Conservation (phyloP, 768 basidiomycete species). For the Termitomyces sp. region DNA sequence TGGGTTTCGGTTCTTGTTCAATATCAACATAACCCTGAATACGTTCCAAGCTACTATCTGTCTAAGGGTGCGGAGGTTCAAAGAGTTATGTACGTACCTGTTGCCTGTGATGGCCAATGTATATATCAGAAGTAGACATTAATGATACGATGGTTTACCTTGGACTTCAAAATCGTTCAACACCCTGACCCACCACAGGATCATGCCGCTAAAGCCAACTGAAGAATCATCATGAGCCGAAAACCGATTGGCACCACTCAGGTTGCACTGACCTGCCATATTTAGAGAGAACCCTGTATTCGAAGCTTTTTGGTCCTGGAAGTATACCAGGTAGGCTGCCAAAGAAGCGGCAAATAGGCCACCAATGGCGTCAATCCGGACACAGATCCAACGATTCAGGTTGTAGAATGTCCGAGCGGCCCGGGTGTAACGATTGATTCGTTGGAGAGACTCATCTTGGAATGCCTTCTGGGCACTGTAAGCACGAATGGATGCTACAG, state of each 20-base stretch:
- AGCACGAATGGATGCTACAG: slow-evolving; percentile 52
- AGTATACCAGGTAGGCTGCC: slow-evolving; percentile 51
- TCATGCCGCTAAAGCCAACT: slow-evolving; percentile 51
- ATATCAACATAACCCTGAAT: slow-evolving; percentile 61
- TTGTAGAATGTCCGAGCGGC: slow-evolving; percentile 44
- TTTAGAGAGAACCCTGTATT: slow-evolving; percentile 49
- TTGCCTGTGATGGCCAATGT: slow-evolving; percentile 25
- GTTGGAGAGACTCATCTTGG: slow-evolving; percentile 35
- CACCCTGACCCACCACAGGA: slow-evolving; percentile 42
- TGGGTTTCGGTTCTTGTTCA: slow-evolving; percentile 46
- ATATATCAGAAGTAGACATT: slow-evolving; percentile 17
- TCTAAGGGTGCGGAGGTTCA: neutral
- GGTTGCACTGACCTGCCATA: slow-evolving; percentile 33
- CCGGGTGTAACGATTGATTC: slow-evolving; percentile 49
- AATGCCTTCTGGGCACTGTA: slow-evolving; percentile 53
- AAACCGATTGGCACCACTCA: slow-evolving; percentile 14
- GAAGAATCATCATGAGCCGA: neutral
- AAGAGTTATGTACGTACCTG: slow-evolving; percentile 22
- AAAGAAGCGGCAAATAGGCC: slow-evolving; percentile 48
- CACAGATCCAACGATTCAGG: slow-evolving; percentile 38
- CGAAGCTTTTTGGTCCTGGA: slow-evolving; percentile 30
- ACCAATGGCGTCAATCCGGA: slow-evolving; percentile 56
- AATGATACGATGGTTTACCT: slow-evolving; percentile 14
- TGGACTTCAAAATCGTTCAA: slow-evolving; percentile 41
- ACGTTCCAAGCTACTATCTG: slow-evolving; percentile 48